A percentile compares a stretch with the other conserved stretches of the same genome.
phyloP scores from a whole-genome alignment of 2,329 filamentous ascomycete species.

The Cladosporium sp. region DNA sequence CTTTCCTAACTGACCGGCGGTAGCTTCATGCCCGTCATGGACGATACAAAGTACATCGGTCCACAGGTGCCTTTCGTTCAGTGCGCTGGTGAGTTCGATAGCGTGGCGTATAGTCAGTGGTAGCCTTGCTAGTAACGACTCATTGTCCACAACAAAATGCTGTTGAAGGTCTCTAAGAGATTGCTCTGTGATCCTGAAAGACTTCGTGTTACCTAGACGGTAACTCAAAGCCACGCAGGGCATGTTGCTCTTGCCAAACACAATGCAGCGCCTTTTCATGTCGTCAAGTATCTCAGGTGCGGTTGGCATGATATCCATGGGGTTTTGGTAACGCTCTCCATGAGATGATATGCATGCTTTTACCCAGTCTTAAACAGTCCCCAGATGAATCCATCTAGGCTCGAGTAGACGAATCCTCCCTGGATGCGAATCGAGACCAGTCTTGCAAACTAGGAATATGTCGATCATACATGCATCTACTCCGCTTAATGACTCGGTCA shows the following conservation, averaged over 20 bases:
- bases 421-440: too few relatives aligned
- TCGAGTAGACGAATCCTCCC: too few relatives aligned
- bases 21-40: background rate
- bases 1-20: background rate
- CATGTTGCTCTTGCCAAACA: background rate
- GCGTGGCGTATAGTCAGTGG: background rate
- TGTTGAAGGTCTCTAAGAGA: background rate
- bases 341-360: too few relatives aligned
- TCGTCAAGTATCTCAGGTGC: background rate
- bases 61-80: background rate
- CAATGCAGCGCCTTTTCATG: background rate
- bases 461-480: too few relatives aligned
- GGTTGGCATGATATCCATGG: background rate
- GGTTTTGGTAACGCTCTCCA: too few relatives aligned
- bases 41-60: background rate
- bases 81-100: background rate
- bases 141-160: background rate
- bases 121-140: background rate
- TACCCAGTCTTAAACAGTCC: too few relatives aligned
- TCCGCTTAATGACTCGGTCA: too few relatives aligned
- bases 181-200: background rate
- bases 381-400: too few relatives aligned
- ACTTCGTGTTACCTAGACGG: background rate
- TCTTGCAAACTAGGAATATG: too few relatives aligned
- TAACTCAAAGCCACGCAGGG: background rate